Percentiles rank a stretch among this genome's conserved stretches.
These are phyloP conservation scores for Aspergillus tubingensis DNA, from an alignment of 2,329 filamentous ascomycete species.

Conservation along the genomic window DNA sequence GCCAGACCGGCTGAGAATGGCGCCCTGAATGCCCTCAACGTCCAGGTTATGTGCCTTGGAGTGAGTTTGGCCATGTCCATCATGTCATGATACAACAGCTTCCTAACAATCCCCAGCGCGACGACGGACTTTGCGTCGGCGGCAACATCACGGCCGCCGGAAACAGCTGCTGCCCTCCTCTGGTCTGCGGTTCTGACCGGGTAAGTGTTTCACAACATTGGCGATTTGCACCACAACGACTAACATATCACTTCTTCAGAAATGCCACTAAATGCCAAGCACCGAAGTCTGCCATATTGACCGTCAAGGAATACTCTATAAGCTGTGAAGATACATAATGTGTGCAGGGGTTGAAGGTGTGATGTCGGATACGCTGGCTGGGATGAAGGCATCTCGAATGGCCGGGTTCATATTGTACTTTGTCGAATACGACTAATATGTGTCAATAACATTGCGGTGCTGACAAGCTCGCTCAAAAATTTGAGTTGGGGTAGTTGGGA, in stretches of 20 bases:
- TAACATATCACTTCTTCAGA: neutral
- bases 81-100: neutral
- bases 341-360: neutral
- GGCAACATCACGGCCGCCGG: constrained; percentile 9
- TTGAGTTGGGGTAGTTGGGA: too few species aligned
- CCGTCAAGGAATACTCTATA: neutral
- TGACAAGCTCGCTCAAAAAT: neutral
- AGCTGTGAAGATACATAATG: neutral
- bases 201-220: constrained; percentile 4
- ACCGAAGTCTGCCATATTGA: neutral
- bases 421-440: constrained; percentile 5
- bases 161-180: constrained; percentile 13
- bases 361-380: neutral
- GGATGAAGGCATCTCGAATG: neutral
- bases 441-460: neutral
- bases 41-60: constrained; percentile 7
- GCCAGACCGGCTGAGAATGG: constrained; percentile 11
- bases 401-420: neutral
- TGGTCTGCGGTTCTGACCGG: constrained; percentile 11
- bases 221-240: neutral
- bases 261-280: neutral
- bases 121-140: constrained; percentile 5
- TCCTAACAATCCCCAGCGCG: neutral
- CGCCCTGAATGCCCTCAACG: neutral
- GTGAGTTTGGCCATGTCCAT: constrained; percentile 7